Base-by-base conservation (phyloP, 768 basidiomycete species). In the Phaeotremella skinneri region DNA sequence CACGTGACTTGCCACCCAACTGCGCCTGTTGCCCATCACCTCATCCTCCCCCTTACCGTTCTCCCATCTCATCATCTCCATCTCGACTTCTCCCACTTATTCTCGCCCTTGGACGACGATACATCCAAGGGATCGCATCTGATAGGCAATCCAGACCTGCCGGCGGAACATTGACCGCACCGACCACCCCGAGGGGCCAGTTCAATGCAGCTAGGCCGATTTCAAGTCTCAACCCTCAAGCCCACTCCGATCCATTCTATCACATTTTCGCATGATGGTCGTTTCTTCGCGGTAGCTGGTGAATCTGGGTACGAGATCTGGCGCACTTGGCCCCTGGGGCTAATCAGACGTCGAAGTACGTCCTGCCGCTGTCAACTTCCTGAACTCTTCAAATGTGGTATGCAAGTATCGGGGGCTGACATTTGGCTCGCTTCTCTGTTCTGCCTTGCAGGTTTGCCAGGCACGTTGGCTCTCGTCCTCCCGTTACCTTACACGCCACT, bases 261-360 rank as follows among this genome's bases (percentile, higher is more conserved):
- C 50, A 47, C 51, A 26, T 74, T 77, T 61, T 63, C 65, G 4
- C 54, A 66, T 21, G 71, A 75, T 57, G 68, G 65, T 4, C 30
- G 58, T 21, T 61, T 65, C 23, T 77, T 77, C 51, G 51, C 71
- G 2, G 56, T 77, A 32, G 74, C 74, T 17, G 60, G 64, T 25
- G 70, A 75, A 60, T 55, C 54, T 31, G 76, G 73, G 0, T 77
- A 74, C 49, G 72, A 74, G 57, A 60, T 77, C 1, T 77, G 74
- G 74, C 39, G 57, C 25, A 63, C 64, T 0, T 72, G 31, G 27
- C 74, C 76, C 1, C 49, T 77, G 30, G 59, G 48, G 1, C 47
- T 70, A 47, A 34, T 77, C 2, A 50, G 61, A 47, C 57, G 74
- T n/a, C 37, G 63, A 58, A 51, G 74, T 76, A 23, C 57, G 70